phyloP scores from a whole-genome alignment of 176 grass and related monocot species.

The Oryza rufipogon region DNA sequence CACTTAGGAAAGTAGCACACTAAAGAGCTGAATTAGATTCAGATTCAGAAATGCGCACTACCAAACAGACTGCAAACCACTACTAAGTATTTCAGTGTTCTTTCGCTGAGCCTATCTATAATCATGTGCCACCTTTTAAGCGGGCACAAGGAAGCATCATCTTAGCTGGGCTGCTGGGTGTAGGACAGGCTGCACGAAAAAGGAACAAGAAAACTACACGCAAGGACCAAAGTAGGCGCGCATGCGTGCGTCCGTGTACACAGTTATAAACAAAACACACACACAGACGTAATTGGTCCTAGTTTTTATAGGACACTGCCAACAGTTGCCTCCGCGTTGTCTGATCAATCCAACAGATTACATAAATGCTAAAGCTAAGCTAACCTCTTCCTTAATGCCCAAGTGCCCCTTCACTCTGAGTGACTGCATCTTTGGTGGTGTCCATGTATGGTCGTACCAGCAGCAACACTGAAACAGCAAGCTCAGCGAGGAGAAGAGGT shows the following conservation, averaged over 20 bases:
- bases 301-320: slow-evolving; percentile 27
- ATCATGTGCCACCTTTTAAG: slow-evolving; percentile 42
- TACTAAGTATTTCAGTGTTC: not conserved
- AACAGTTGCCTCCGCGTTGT: slow-evolving; percentile 31
- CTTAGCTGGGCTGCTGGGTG: slow-evolving; percentile 30
- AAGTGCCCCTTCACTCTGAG: slow-evolving; percentile 39
- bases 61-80: slow-evolving; percentile 24
- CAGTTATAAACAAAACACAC: not conserved
- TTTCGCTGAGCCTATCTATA: slow-evolving; percentile 40
- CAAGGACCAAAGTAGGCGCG: slow-evolving; percentile 38
- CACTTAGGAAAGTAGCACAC: slow-evolving; percentile 7
- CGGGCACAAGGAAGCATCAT: slow-evolving; percentile 25
- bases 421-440: slow-evolving; percentile 39
- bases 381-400: slow-evolving; percentile 50
- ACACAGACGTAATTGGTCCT: slow-evolving; percentile 12
- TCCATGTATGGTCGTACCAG: slow-evolving; percentile 39
- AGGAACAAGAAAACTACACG: slow-evolving; percentile 19
- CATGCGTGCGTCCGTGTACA: slow-evolving; percentile 26
- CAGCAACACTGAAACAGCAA: slow-evolving; percentile 24
- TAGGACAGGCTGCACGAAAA: slow-evolving; percentile 28
- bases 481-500: not conserved
- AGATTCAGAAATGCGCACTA: not conserved
- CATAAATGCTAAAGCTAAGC: slow-evolving; percentile 42
- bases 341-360: slow-evolving; percentile 38
- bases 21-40: slow-evolving; percentile 18